Evolutionary conservation across 2,329 filamentous ascomycete genomes (phyloP).

Genomic region (Pseudogymnoascus pannorum): DNA sequence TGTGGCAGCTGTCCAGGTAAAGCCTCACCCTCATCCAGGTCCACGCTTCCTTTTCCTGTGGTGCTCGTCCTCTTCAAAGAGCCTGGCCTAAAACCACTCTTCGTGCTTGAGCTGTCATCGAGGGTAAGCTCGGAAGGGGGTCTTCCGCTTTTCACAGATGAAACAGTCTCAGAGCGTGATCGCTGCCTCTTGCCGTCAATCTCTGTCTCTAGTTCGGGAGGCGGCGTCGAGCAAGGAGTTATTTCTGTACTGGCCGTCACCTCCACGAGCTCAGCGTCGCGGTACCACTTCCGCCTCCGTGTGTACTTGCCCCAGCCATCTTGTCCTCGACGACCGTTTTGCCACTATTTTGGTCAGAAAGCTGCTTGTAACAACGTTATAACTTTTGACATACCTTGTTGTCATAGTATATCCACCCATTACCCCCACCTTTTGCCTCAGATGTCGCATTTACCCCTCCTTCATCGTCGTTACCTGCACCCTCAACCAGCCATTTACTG

Average conservation of each 20-base stretch:
- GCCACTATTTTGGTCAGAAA: conserved; percentile 55
- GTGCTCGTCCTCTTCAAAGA: conserved; percentile 16
- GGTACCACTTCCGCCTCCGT: conserved; percentile 87
- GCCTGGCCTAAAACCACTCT: conserved; percentile 18
- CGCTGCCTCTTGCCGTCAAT: not conserved
- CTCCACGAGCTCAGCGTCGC: conserved; percentile 92
- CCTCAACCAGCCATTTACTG: conserved; percentile 82
- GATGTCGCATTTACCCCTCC: conserved; percentile 32
- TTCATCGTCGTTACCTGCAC: conserved; percentile 49
- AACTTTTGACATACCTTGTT: conserved; percentile 62
- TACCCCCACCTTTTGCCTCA: conserved; percentile 33
- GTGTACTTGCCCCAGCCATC: conserved; percentile 97
- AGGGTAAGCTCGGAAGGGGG: not conserved
- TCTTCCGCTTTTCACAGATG: not conserved
- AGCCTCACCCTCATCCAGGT: conserved; percentile 33
- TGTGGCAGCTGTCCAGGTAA: conserved; percentile 46
- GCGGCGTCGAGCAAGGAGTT: conserved; percentile 35
- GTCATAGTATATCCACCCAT: conserved; percentile 94
- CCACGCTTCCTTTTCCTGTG: conserved; percentile 15
- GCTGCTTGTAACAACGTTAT: not conserved
- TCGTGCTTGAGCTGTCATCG: conserved; percentile 11
- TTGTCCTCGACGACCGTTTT: conserved; percentile 71
- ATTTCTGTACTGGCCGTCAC: conserved; percentile 39
- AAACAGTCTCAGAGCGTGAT: not conserved
- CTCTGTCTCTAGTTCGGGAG: conserved; percentile 4